phyloP scores from a whole-genome alignment of 495 filamentous ascomycete species.

The Usnea hakonensis region DNA sequence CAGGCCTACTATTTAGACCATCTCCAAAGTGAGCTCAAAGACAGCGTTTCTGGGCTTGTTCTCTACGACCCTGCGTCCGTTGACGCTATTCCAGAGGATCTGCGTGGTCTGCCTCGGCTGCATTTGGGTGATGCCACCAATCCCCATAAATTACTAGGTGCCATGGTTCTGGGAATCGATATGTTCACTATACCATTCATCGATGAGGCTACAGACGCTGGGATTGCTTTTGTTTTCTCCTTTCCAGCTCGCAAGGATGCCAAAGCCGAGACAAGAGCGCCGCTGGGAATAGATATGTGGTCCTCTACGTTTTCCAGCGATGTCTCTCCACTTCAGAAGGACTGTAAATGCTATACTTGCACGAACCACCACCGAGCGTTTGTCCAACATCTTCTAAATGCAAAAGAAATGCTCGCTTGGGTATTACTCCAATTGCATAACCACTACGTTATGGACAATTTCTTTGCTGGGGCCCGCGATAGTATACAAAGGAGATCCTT shows the following conservation, averaged over 20 bases:
- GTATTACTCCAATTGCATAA: conserved; percentile 89
- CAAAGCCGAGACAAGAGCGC: conserved; percentile 23
- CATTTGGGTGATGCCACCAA: conserved; percentile 57
- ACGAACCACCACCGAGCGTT: conserved; percentile 76
- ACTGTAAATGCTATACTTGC: conserved; percentile 80
- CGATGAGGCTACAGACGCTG: conserved; percentile 66
- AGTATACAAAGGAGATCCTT: conserved; percentile 56
- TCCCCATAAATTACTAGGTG: conserved; percentile 68
- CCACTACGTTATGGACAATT: conserved; percentile 56
- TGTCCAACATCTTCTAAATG: conserved; percentile 73
- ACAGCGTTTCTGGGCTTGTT: conserved; percentile 65
- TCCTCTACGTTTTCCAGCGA: conserved; percentile 45
- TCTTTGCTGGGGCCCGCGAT: conserved; percentile 63
- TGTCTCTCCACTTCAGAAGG: conserved; percentile 46
- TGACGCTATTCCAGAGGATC: conserved; percentile 49
- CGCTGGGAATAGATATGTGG: conserved; percentile 76
- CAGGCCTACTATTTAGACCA: conserved; percentile 71
- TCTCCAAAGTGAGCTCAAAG: conserved; percentile 46
- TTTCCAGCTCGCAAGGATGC: conserved; percentile 49
- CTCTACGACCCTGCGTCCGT: conserved; percentile 71
- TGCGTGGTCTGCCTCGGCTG: conserved; percentile 60
- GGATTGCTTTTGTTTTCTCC: conserved; percentile 72
- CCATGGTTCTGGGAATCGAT: conserved; percentile 70
- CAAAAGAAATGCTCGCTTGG: conserved; percentile 96
- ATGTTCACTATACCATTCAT: conserved; percentile 71